These are phyloP conservation scores for Boletellus deceptivus DNA, from an alignment of 1,284 basidiomycete genomes.

Conservation along the genomic window DNA sequence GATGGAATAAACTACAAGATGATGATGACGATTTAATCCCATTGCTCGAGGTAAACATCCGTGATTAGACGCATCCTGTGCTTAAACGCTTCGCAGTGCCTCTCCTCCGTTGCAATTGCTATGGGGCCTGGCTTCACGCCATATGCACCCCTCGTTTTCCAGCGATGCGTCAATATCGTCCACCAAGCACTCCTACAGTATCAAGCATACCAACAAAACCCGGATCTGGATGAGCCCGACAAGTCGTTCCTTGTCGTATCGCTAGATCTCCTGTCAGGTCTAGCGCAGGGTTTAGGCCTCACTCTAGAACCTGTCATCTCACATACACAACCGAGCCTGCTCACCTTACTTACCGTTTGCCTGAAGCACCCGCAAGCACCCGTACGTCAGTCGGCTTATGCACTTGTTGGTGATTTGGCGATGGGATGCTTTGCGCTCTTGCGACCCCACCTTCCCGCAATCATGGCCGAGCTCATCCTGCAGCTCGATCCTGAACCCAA, in stretches of 20 bases:
- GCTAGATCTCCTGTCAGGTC: slow-evolving; percentile 90
- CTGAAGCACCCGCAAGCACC: slow-evolving; percentile 93
- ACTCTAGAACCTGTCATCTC: slow-evolving; percentile 71
- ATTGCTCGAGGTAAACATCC: slow-evolving; percentile 73
- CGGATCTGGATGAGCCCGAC: slow-evolving; percentile 90
- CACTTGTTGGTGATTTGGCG: slow-evolving; percentile 95
- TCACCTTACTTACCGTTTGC: slow-evolving; percentile 80
- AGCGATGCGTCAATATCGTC: slow-evolving; percentile 88
- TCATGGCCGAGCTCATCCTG: slow-evolving; percentile 88
- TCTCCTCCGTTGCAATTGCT: slow-evolving; percentile 96
- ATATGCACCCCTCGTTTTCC: slow-evolving; percentile 90
- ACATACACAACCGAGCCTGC: slow-evolving; percentile 69
- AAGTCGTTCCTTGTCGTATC: slow-evolving; percentile 97
- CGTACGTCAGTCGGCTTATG: slow-evolving; percentile 95
- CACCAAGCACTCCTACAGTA: slow-evolving; percentile 81
- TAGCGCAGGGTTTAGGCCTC: slow-evolving; percentile 91
- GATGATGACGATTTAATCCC: slow-evolving; percentile 94
- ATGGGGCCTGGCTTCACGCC: slow-evolving; percentile 90
- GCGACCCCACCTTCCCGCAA: slow-evolving; percentile 78
- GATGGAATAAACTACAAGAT: slow-evolving; percentile 89
- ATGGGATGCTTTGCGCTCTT: slow-evolving; percentile 92
- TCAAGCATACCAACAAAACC: slow-evolving; percentile 79
- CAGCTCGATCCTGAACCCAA: slow-evolving; percentile 92
- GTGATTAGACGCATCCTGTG: slow-evolving; percentile 1
- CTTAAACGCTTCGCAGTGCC: slow-evolving; percentile 60